Evolutionary conservation across 2,329 filamentous ascomycete species (phyloP), one percentile per base, ranked within the genome.

Genomic region (Penicillium sumatraense): DNA sequence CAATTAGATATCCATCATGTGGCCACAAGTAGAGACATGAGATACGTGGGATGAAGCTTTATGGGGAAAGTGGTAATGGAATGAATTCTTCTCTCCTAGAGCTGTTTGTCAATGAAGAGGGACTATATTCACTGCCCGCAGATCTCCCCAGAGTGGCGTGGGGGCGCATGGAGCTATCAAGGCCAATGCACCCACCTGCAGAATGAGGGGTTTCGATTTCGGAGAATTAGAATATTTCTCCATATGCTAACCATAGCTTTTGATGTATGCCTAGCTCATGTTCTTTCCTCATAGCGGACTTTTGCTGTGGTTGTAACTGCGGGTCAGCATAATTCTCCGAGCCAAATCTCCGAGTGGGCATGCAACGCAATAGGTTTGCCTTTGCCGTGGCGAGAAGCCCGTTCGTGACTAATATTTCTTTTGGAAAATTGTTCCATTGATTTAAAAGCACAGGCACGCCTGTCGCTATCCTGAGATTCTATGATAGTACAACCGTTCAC

Each of bases 201-300:
- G 24, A 13, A 38, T 14, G 26, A 38, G 14, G 13, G 21, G 31
- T 26, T 5, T 5, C 18, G 27, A 20, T 36, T 14, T 52, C 56
- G 49, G 58, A 53, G 44, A 54, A 57, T 49, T 55, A 50, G 7
- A 11, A 10, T 13, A 54, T 51, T 51, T 53, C 42, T 59, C 53
- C 46, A 16, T 2, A 14, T 13, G 33, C 2, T 23, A 44, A 3
- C n/a, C 7, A 3, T 13, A 33, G 20, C n/a, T 14, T 36, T 13
- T 8, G 36, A 14, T 33, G 16, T 31, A 13, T 10, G 16, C 16
- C 2, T 8, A 16, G 33, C 6, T 9, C 9, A 18, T 36, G 16
- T 7, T 11, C 16, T n/a, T 20, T 38, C 16, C 16, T 38, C 11
- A 16, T 18, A 14, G 24, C 31, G n/a, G n/a, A n/a, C n/a, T n/a